Evolutionary conservation across 2,329 filamentous ascomycete genomes (phyloP), one percentile per base, ranked within the genome.

Genomic region (Aspergillus sp.): DNA sequence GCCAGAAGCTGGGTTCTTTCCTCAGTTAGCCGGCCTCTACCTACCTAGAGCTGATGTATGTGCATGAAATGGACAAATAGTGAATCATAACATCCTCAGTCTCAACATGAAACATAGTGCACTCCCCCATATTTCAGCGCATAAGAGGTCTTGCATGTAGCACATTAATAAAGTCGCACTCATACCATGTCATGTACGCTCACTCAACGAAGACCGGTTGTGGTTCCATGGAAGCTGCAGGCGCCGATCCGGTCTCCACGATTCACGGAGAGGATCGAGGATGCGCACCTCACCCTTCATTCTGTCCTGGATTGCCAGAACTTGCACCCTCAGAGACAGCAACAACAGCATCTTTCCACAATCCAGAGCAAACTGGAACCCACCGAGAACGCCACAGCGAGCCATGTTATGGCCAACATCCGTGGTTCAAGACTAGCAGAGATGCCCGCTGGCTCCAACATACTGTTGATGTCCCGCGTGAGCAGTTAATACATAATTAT

Each of bases 341-440:
- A 56, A 24, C 33, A 56, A 56, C 44, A 56, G 45, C 44, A 56
- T 50, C 53, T 56, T 56, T 56, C 53, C 53, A 56, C 22, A 42
- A 56, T 22, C 44, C 27, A 51, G 19, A 56, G 46, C 40, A 56
- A 51, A 56, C 46, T 45, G 17, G 54, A 44, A 24, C 46, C 39
- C 9, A 47, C 46, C 20, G 30, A 56, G 46, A 56, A 56, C 12
- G 39, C 54, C 46, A 45, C 47, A 6, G 46, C 54, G 39, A 56
- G 54, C 54, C 54, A 56, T 45, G 54, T 33, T 51, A 40, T 45
- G 39, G 54, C 54, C 47, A 56, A 17, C 17, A 56, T 51, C 46
- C 47, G 30, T 56, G 47, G 33, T 44, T 47, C 30, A 51, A 56
- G 54, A 45, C 47, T 51, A 27, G 54, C 34, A 45, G 46, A 51